Base-by-base conservation (phyloP, 805 yeast genomes). In the Hanseniaspora mollemarum region DNA sequence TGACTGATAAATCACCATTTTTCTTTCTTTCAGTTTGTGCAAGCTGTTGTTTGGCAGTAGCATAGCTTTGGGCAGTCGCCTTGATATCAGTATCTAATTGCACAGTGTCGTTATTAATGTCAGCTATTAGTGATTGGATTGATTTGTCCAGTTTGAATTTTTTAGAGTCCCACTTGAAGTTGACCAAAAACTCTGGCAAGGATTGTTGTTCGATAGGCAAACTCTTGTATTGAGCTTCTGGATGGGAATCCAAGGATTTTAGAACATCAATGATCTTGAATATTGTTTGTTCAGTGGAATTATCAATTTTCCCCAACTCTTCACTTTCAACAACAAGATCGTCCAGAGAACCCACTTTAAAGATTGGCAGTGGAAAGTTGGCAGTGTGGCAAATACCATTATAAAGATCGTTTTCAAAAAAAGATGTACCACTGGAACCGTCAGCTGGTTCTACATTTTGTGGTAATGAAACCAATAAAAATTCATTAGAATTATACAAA, bases 341-440 rank as follows among this genome's bases (percentile, higher is more conserved):
- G 67, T 92, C 99, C 62, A 92, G 75, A 12, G 97, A 88, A 26
- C 96, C 96, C 55, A 92, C 86, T 66, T 92, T 90, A 67, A 92
- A 90, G 55, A 74, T 78, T 7, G 97, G 97, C 46, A 87, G 71
- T 32, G 71, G 69, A 53, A 83, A 76, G 51, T 73, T 69, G 49
- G 72, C 65, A 31, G 85, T 71, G 44, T 76, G 79, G 37, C 75
- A 72, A 57, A 70, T 73, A 19, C 87, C 88, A 21, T 72, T 76
- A 54, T 75, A 67, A 53, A 82, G 67, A 28, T 69, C 64, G 46
- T 72, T 65, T 56, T 79, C 77, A 53, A 85, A 66, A 80, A 82
- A 81, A 18, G 67, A 54, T 56, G 63, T 57, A n/a, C 63, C 51
- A 66, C 68, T 67, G 39, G 74, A 58, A 9, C 68, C 63, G 32